These are phyloP conservation scores for Eucalyptus erythrocorys DNA, from an alignment of 345 rosid genomes.

Conservation along the genomic window DNA sequence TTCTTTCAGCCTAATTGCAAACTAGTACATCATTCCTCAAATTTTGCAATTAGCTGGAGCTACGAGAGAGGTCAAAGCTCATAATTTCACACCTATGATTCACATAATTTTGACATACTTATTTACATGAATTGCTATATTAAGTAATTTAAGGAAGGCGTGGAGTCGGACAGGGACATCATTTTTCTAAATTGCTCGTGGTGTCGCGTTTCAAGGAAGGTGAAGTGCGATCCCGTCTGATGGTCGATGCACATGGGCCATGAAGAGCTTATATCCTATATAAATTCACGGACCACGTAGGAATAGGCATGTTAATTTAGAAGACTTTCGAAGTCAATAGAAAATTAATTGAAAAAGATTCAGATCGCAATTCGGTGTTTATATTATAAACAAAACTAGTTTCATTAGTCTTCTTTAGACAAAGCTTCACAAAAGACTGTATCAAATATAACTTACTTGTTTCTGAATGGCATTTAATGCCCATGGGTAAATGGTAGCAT, in stretches of 20 bases:
- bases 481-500: not conserved
- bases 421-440: not conserved
- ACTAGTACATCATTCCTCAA: not conserved
- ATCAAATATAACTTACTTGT: not conserved
- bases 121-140: not conserved
- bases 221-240: not conserved
- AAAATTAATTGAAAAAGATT: not conserved
- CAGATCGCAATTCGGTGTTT: not conserved
- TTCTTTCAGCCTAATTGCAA: not conserved
- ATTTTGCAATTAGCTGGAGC: not conserved
- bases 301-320: not conserved
- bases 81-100: not conserved
- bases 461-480: not conserved
- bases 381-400: not conserved
- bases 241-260: not conserved
- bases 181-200: not conserved
- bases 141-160: not conserved
- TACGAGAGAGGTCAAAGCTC: not conserved
- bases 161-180: not conserved
- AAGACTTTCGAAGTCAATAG: not conserved
- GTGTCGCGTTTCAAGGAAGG: not conserved
- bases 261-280: not conserved
- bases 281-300: not conserved
- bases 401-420: not conserved
- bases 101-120: not conserved